phyloP scores from a whole-genome alignment of 345 rosid species.

The Salix dunnii region DNA sequence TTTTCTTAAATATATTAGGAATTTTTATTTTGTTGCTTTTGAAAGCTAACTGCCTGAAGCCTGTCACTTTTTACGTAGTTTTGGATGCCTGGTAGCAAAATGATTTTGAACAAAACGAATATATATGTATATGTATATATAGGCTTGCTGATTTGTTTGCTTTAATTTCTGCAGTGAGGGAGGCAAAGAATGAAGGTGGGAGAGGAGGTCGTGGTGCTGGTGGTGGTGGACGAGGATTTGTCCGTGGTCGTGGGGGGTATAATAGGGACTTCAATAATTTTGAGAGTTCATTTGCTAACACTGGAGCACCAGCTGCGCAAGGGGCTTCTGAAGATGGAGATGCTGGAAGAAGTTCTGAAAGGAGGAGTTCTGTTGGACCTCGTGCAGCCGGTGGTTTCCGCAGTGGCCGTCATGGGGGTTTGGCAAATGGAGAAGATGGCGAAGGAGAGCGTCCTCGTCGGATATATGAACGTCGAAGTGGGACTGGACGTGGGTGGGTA shows the following conservation, averaged over 20 bases:
- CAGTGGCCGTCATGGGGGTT: constrained; percentile 21
- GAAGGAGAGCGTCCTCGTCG: constrained; percentile 26
- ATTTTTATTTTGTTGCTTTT: background rate
- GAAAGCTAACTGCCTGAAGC: too few species aligned
- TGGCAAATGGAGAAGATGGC: constrained; percentile 17
- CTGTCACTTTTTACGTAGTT: too few species aligned
- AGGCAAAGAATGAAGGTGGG: constrained; percentile 18
- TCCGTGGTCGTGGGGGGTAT: constrained; percentile 25
- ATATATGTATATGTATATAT: background rate
- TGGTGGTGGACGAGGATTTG: constrained; percentile 8
- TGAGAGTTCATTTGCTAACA: constrained; percentile 10
- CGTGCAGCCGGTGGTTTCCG: constrained; percentile 17
- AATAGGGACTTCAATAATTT: constrained; percentile 11
- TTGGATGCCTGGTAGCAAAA: too few species aligned
- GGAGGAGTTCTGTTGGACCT: constrained; percentile 20
- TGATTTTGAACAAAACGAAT: background rate
- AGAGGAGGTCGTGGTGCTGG: constrained; percentile 17
- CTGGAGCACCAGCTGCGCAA: constrained; percentile 2
- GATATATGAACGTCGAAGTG: constrained; percentile 21
- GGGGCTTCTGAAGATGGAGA: constrained; percentile 21
- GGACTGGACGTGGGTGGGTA: constrained; percentile 29
- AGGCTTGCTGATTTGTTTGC: background rate
- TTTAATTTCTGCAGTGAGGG: constrained; percentile 15
- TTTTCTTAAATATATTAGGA: background rate
- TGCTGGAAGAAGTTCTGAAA: constrained; percentile 19